Conservation (phyloP, 495 filamentous ascomycete genomes). For the Xylaria nigripes region DNA sequence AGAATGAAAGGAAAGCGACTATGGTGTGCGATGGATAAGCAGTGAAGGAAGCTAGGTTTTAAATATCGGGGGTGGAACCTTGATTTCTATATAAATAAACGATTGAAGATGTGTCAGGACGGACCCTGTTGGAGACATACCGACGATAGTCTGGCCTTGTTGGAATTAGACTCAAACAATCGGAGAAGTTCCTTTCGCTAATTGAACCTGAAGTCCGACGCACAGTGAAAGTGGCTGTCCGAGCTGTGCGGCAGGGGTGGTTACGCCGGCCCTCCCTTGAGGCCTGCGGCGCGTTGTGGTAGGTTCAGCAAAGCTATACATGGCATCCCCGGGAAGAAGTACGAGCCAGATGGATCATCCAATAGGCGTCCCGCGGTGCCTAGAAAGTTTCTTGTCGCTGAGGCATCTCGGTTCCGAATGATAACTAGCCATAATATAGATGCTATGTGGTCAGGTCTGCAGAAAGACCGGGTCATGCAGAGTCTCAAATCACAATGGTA, state of each 20-base stretch:
- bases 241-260: background rate
- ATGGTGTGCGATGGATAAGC: background rate
- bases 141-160: constrained; percentile 20
- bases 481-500: background rate
- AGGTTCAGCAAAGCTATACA: background rate
- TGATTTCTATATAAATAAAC: constrained; percentile 19
- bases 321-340: background rate
- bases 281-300: background rate
- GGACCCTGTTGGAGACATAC: constrained; percentile 44
- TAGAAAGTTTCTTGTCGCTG: background rate
- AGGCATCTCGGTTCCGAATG: background rate
- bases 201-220: constrained; percentile 15
- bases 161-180: constrained; percentile 8
- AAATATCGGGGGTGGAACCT: background rate
- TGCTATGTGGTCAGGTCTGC: background rate
- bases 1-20: background rate
- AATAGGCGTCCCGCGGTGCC: background rate
- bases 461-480: background rate
- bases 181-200: constrained; percentile 1
- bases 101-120: constrained; percentile 13
- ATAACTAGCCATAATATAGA: background rate
- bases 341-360: background rate
- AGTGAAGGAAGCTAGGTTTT: background rate
- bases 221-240: constrained; percentile 7
- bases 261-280: background rate